Base-by-base conservation (phyloP, 495 filamentous ascomycete genomes). In the Tuber indicum region DNA sequence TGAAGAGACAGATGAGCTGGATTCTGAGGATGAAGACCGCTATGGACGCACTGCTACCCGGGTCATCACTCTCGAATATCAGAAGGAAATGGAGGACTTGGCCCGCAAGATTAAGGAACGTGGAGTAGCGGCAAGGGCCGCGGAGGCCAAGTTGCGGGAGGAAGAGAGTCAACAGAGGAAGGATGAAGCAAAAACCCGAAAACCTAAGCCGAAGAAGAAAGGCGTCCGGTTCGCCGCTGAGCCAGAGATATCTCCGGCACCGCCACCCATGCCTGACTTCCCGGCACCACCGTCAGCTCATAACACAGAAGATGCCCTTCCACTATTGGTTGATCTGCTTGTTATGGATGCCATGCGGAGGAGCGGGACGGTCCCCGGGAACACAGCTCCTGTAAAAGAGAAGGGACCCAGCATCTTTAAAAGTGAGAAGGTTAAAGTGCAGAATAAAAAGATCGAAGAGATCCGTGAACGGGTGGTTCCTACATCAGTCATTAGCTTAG, bases 1-100 rank as follows among this genome's bases (percentile, higher is more conserved):
- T 46, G 84, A 87, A 26, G 86, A 89, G 8, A 82, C 86, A 44
- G 85, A 87, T 4, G 86, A 87, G 0, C 85, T 87, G 75, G 86
- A 87, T 0, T 85, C 87, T 4, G 87, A 89, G 70, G 88, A 90
- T 72, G 89, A 91, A 9, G 88, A 91, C 49, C 87, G 89, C 85
- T 90, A 89, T 79, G 96, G 96, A 32, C 88, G 91, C 58, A 90
- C 87, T 4, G 92, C 89, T 6, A 83, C 88, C 2, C 85, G 85
- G 21, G 86, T 91, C 6, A 83, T 97, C 44, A 88, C 87, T 19
- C 89, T 91, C 36, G 92, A 93, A 21, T 93, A 97, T 71, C 88
- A 90, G 42, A 86, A 88, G 72, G 87, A 91, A 71, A 97, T 99
- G 93, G 88, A 92, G 71, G 92, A 93, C 77, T 86, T 99, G n/a